These are phyloP conservation scores for Amorphotheca resinae DNA, from an alignment of 495 filamentous ascomycete species.

Conservation along the genomic window DNA sequence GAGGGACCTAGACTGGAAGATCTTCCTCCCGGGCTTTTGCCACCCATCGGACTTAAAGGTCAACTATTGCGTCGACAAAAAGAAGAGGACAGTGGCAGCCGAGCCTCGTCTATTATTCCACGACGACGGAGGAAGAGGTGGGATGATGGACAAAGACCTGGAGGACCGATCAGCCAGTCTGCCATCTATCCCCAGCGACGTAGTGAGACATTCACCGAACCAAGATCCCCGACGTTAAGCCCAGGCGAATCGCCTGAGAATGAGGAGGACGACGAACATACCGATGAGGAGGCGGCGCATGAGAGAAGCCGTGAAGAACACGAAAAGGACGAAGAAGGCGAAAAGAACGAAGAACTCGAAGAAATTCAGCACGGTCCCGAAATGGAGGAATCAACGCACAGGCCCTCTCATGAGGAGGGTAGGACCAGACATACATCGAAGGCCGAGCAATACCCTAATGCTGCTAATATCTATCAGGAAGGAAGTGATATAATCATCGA, in stretches of 20 bases:
- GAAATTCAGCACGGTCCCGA: constrained; percentile 18
- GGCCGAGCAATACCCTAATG: constrained; percentile 20
- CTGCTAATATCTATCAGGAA: constrained; percentile 65
- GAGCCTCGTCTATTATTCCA: constrained; percentile 45
- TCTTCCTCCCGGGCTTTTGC: constrained; percentile 66
- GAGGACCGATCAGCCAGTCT: constrained; percentile 82
- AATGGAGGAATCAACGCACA: constrained; percentile 18
- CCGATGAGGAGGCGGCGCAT: constrained; percentile 13
- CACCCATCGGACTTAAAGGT: constrained; percentile 58
- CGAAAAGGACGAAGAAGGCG: constrained; percentile 24
- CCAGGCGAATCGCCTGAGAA: constrained; percentile 20
- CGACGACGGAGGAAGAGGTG: constrained; percentile 45
- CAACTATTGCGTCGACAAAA: constrained; percentile 73
- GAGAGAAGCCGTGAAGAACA: constrained; percentile 2
- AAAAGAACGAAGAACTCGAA: constrained; percentile 21
- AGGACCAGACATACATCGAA: constrained; percentile 20
- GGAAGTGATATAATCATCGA: constrained; percentile 75
- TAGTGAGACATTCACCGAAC: constrained; percentile 21
- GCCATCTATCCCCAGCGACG: constrained; percentile 68
- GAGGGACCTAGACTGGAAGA: constrained; percentile 48
- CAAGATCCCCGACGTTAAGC: constrained; percentile 18
- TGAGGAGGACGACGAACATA: constrained; percentile 23
- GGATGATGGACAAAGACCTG: constrained; percentile 54
- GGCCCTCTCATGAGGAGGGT: constrained; percentile 24
- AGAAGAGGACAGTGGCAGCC: constrained; percentile 53